Conservation (phyloP, 768 basidiomycete genomes). For the Panaeolus papilionaceus region DNA sequence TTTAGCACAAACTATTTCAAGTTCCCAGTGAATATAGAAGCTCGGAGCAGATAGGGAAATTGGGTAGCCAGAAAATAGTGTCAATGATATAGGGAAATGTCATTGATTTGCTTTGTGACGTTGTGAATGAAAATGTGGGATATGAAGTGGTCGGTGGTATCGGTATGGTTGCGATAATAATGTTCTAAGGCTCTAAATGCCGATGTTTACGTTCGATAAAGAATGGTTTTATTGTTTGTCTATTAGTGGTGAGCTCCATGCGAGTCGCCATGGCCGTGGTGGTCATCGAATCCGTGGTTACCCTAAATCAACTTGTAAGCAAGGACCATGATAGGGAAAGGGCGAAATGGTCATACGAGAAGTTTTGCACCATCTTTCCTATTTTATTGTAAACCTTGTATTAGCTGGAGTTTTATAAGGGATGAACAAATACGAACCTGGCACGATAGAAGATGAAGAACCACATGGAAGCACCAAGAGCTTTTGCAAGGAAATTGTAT, state of each 20-base stretch:
- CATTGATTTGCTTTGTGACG: not conserved
- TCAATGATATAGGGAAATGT: not conserved
- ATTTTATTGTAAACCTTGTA: not conserved
- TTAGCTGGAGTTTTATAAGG: constrained; percentile 15
- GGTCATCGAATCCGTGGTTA: constrained; percentile 52
- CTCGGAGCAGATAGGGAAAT: not conserved
- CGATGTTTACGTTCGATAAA: constrained; percentile 10
- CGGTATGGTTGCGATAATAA: not conserved
- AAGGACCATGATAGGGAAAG: constrained; percentile 11
- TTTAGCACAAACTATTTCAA: not conserved
- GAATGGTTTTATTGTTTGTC: constrained; percentile 13
- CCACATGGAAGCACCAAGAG: constrained; percentile 95
- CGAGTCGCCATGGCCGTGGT: constrained; percentile 35
- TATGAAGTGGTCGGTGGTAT: constrained; percentile 8
- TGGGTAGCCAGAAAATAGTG: not conserved
- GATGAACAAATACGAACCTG: constrained; percentile 58
- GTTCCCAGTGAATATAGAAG: too few relatives aligned
- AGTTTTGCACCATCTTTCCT: constrained; percentile 83
- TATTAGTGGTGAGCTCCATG: constrained; percentile 48
- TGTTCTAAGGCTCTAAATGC: constrained; percentile 14
- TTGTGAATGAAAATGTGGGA: not conserved
- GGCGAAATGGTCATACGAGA: constrained; percentile 52
- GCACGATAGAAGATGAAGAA: constrained; percentile 98
- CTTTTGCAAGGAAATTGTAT: constrained; percentile 82
- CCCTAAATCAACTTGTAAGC: constrained; percentile 44